Evolutionary conservation across 2,329 filamentous ascomycete species (phyloP), one percentile per base, ranked within the genome.

Genomic region (Fusarium zealandicum): DNA sequence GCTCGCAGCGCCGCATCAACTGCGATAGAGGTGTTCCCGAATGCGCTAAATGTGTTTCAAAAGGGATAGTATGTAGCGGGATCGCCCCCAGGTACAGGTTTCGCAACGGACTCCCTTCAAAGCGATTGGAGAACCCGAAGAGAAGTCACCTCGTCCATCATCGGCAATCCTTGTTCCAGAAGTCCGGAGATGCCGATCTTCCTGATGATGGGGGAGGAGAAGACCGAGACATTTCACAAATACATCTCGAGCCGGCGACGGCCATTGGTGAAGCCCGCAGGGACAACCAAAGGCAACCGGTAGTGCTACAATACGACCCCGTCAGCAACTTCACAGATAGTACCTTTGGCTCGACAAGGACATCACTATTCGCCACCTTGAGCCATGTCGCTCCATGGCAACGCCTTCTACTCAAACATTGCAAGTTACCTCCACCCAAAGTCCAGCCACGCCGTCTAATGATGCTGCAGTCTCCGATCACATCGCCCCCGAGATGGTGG

Each of bases 1-100:
- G 72, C 47, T 70, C 69, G 8, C 68, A 72, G 32, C 70, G 73
- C 10, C 70, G 72, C 10, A 72, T 75, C 17, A 54, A 70, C 42
- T 75, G 73, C 46, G 73, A 75, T 50, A 51, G 63, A n/a, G 61
- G 57, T 6, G 56, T 69, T 18, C 72, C 72, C 3, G 49, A 46
- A 6, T 75, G 73, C 42, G 28, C 43, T 1, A 75, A 75, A 44
- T 75, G 73, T 31, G 20, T 59, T 10, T 65, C 66, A 4, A 68
- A 66, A 20, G 70, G 70, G 1, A 49, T 74, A 3, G 42, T 57
- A 1, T 75, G 73, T 47, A 68, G 66, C 8, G 72, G 73, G 0
- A 58, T 64, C 4, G 69, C 65, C 1, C 39, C 54, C 54, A 65
- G 38, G 38, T 51, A 42, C 16, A 46, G 38, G 13, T 58, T 58